Conservation (phyloP, 495 filamentous ascomycete genomes). For the Penicillium cosmopolitanum region DNA sequence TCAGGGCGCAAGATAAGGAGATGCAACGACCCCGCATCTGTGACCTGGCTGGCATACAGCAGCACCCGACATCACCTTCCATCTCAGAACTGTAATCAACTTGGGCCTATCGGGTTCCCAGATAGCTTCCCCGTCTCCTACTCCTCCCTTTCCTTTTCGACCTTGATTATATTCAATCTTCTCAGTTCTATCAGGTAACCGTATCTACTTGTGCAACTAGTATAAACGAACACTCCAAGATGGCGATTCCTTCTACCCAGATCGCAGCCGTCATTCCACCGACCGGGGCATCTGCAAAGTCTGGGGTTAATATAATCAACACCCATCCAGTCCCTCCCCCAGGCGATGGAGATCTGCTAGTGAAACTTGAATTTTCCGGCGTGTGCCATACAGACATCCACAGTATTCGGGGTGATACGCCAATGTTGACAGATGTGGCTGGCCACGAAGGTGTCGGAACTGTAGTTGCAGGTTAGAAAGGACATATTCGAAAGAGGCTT, state of each 20-base stretch:
- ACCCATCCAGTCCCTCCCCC: slow-evolving; percentile 40
- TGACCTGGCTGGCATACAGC: slow-evolving; percentile 5
- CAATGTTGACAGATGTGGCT: slow-evolving; percentile 50
- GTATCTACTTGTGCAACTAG: not conserved
- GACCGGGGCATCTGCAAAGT: slow-evolving; percentile 25
- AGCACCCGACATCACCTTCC: too few species aligned
- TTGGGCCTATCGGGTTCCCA: too few species aligned
- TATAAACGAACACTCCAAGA: slow-evolving; percentile 11
- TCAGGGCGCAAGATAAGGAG: slow-evolving; percentile 9
- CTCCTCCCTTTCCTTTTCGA: not conserved
- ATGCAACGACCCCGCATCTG: slow-evolving; percentile 25
- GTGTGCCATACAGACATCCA: slow-evolving; percentile 51
- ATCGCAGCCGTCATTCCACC: slow-evolving; percentile 41
- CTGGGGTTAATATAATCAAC: slow-evolving; percentile 32
- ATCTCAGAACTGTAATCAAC: too few species aligned
- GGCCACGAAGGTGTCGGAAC: slow-evolving; percentile 50
- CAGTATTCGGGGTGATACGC: slow-evolving; percentile 48
- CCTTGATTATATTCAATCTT: not conserved
- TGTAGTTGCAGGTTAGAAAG: slow-evolving; percentile 37
- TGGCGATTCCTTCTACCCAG: slow-evolving; percentile 37
- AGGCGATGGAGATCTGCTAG: slow-evolving; percentile 37
- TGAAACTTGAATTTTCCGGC: slow-evolving; percentile 48
- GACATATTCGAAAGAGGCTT: not conserved
- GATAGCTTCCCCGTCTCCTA: not conserved
- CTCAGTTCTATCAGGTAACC: not conserved